Percentiles rank a stretch among this genome's conserved stretches.
phyloP scores from a whole-genome alignment of 2,329 filamentous ascomycete species.

The Akanthomyces muscarius region DNA sequence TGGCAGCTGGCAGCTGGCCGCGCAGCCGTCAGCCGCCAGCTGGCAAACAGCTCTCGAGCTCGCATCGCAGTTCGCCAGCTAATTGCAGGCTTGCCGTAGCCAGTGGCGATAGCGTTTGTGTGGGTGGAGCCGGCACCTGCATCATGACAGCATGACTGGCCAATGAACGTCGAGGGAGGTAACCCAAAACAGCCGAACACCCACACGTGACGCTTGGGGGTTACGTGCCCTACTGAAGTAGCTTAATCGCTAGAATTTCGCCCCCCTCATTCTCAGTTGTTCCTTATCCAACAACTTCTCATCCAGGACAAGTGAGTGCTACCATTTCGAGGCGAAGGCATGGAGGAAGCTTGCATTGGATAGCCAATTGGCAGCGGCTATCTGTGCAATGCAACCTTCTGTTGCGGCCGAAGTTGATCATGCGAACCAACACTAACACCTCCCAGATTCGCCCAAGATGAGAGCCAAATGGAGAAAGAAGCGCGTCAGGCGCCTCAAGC shows the following conservation, averaged over 20 bases:
- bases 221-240: conserved; percentile 35
- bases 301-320: conserved; percentile 40
- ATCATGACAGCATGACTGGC: not conserved
- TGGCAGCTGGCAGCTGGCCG: not conserved
- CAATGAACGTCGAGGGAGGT: not conserved
- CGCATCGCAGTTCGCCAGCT: not conserved
- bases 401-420: not conserved
- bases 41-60: not conserved
- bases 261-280: conserved; percentile 31
- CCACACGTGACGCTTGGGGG: conserved; percentile 34
- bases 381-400: not conserved
- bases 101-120: not conserved
- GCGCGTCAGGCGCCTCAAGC: conserved; percentile 97
- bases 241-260: conserved; percentile 29
- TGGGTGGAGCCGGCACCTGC: not conserved
- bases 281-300: conserved; percentile 44
- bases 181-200: conserved; percentile 12
- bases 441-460: conserved; percentile 50
- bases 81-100: not conserved
- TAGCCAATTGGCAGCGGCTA: conserved; percentile 1
- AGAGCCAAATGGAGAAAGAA: conserved; percentile 99
- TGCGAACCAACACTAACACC: conserved; percentile 21
- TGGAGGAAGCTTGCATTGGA: conserved; percentile 4
- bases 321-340: not conserved
- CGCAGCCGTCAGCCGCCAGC: not conserved